A percentile compares a stretch with the other conserved stretches of the same genome.
Conservation (phyloP, 2,329 filamentous ascomycete species). For the Sclerotinia spermophila region DNA sequence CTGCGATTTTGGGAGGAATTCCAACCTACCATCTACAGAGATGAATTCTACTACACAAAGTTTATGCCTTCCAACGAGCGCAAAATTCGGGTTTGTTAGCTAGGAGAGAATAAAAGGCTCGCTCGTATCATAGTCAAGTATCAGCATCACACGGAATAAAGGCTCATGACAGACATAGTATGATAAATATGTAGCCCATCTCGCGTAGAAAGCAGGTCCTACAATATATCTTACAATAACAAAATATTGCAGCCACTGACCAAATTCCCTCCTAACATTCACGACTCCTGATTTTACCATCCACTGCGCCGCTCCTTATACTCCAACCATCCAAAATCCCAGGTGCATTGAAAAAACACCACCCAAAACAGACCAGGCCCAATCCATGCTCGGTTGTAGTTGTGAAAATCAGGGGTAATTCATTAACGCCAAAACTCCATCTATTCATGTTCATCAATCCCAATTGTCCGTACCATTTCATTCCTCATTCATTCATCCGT, state of each 20-base stretch:
- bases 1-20: neutral
- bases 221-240: neutral
- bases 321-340: neutral
- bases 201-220: neutral
- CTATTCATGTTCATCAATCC: constrained; percentile 13
- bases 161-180: neutral
- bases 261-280: neutral
- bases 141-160: neutral
- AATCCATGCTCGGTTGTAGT: neutral
- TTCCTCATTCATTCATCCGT: neutral
- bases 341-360: neutral
- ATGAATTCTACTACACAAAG: neutral
- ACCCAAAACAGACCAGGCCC: neutral
- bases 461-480: neutral
- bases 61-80: neutral
- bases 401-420: neutral
- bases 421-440: constrained; percentile 4
- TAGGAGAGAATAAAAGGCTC: no score
- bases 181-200: neutral
- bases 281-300: neutral
- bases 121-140: neutral
- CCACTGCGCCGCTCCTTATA: neutral
- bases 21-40: neutral
- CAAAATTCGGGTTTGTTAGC: no score
- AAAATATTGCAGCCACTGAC: neutral